Evolutionary conservation across 192 early-diverging fungal species (phyloP).

Genomic region (Backusella liffmaniae): DNA sequence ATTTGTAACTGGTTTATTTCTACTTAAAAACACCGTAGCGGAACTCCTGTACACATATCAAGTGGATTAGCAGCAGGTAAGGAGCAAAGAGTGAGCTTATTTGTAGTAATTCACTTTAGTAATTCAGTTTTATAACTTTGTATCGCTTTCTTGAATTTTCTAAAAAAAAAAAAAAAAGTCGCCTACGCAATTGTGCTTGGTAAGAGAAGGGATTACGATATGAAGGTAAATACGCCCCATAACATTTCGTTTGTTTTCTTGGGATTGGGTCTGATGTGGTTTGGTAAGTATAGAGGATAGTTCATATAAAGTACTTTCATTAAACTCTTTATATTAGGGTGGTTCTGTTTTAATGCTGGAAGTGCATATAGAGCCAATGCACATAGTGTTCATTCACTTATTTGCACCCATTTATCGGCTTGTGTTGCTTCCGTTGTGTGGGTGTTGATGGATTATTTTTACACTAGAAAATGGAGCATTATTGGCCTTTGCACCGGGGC

Average conservation of each 20-base stretch:
- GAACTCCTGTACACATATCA: constrained; percentile 78
- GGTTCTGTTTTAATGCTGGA: constrained; percentile 89
- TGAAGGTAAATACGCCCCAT: constrained; percentile 72
- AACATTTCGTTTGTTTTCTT: constrained; percentile 81
- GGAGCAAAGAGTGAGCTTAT: background rate
- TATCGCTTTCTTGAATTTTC: background rate
- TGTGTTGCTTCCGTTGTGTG: constrained; percentile 69
- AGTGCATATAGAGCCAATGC: constrained; percentile 64
- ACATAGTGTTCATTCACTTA: constrained; percentile 69
- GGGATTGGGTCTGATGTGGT: constrained; percentile 79
- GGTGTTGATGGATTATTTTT: constrained; percentile 68
- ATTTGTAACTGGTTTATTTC: background rate
- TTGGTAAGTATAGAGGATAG: constrained; percentile 76
- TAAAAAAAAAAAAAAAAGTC: constrained; percentile 32
- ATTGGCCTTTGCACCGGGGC: constrained; percentile 90
- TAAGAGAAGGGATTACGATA: constrained; percentile 66
- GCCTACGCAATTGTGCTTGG: constrained; percentile 81
- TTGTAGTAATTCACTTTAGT: background rate
- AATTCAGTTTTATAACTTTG: background rate
- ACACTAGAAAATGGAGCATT: constrained; percentile 67
- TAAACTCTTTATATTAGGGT: constrained; percentile 43
- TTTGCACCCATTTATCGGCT: constrained; percentile 76
- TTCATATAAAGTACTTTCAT: background rate
- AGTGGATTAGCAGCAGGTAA: constrained; percentile 68
- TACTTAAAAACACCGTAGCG: constrained; percentile 36